These are phyloP conservation scores for Lentinus brumalis DNA, from an alignment of 768 basidiomycete species.

Conservation along the genomic window DNA sequence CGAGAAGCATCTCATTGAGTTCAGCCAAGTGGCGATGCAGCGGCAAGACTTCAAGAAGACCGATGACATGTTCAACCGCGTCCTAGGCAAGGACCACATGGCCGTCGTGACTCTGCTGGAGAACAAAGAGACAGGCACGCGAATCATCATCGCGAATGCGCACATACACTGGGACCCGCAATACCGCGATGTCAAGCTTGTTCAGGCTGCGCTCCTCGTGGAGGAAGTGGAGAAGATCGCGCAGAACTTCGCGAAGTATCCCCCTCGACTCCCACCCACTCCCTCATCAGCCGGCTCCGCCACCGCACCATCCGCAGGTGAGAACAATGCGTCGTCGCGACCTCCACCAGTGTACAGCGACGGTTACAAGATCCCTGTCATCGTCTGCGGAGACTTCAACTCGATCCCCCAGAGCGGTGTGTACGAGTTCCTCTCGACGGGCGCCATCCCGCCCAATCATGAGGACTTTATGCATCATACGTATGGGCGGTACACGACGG, in stretches of 20 bases:
- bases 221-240: conserved; percentile 94
- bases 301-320: conserved; percentile 31
- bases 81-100: conserved; percentile 92
- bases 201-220: conserved; percentile 88
- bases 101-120: conserved; percentile 88
- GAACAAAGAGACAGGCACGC: conserved; percentile 81
- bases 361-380: conserved; percentile 84
- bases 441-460: conserved; percentile 70
- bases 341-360: conserved; percentile 75
- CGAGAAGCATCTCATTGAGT: conserved; percentile 92
- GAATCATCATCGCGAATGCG: conserved; percentile 85
- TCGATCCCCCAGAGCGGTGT: conserved; percentile 85
- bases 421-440: conserved; percentile 85
- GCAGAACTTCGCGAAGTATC: conserved; percentile 80
- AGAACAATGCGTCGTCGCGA: conserved; percentile 39
- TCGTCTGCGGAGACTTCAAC: conserved; percentile 97
- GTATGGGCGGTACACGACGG: conserved; percentile 91
- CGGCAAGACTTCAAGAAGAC: conserved; percentile 94
- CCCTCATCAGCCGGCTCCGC: conserved; percentile 32
- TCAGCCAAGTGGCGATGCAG: conserved; percentile 89
- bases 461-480: conserved; percentile 90
- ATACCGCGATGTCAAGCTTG: conserved; percentile 95
- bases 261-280: conserved; percentile 56
- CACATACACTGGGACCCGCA: conserved; percentile 94
- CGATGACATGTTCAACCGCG: conserved; percentile 99